Evolutionary conservation across 2,329 filamentous ascomycete species (phyloP).

Genomic region (Triangularia verruculosa): DNA sequence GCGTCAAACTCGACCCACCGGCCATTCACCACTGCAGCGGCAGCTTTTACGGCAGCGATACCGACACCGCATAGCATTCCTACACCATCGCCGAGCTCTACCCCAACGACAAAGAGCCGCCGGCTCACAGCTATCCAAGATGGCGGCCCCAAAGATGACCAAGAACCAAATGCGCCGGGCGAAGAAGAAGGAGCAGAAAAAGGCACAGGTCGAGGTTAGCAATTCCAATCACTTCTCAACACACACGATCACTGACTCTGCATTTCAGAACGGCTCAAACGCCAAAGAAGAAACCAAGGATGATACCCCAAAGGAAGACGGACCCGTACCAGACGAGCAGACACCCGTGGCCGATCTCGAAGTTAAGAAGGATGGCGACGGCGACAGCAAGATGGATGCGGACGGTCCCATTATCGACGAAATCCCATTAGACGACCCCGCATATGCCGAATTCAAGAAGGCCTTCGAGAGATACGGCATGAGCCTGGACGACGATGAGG

Average conservation of each 20-base stretch:
- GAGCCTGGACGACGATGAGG: slow-evolving; percentile 58
- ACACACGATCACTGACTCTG: slow-evolving; percentile 1
- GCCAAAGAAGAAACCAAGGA: slow-evolving; percentile 21
- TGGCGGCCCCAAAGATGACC: slow-evolving; percentile 70
- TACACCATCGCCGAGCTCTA: background rate
- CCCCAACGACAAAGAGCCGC: slow-evolving; percentile 8
- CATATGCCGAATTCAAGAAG: slow-evolving; percentile 79
- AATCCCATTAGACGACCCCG: slow-evolving; percentile 64
- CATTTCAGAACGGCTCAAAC: slow-evolving; percentile 18
- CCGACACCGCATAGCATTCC: background rate
- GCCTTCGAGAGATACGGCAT: slow-evolving; percentile 79
- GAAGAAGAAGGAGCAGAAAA: slow-evolving; percentile 92
- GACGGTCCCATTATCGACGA: slow-evolving; percentile 50
- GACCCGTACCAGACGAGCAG: slow-evolving; percentile 34
- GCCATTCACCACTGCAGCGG: slow-evolving; percentile 1
- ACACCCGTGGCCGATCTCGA: slow-evolving; percentile 37
- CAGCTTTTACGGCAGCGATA: background rate
- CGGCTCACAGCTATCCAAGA: slow-evolving; percentile 37
- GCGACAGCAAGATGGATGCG: slow-evolving; percentile 37
- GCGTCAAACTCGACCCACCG: slow-evolving; percentile 9
- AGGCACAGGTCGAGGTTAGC: slow-evolving; percentile 54
- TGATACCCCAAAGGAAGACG: slow-evolving; percentile 23
- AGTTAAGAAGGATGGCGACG: slow-evolving; percentile 40
- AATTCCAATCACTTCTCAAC: background rate
- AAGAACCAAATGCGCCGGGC: slow-evolving; percentile 93